phyloP scores from a whole-genome alignment of 176 grass and related monocot genomes.

The Themeda triandra region DNA sequence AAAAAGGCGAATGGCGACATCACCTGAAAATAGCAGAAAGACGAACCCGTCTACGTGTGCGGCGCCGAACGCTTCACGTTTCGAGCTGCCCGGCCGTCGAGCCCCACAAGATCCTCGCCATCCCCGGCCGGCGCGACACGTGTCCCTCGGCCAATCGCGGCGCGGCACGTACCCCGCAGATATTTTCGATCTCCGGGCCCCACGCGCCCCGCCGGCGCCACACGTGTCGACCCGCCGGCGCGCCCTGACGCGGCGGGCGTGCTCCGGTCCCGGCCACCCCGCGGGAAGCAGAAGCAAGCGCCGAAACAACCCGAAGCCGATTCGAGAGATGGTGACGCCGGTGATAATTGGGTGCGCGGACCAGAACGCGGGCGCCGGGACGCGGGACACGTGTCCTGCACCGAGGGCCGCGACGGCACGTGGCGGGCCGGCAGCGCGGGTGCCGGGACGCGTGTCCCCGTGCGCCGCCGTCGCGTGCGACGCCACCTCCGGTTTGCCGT shows the following conservation, averaged over 20 bases:
- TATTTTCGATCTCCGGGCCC: background rate
- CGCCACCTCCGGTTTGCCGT: background rate
- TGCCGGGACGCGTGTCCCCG: conserved; percentile 4
- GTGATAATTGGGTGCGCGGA: background rate
- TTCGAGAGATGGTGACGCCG: background rate
- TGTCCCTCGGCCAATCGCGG: background rate
- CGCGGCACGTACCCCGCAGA: background rate
- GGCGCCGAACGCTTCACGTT: background rate
- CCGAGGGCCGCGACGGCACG: background rate
- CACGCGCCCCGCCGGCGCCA: background rate
- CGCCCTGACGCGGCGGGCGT: background rate
- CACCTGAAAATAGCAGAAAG: background rate
- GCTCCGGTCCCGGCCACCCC: background rate
- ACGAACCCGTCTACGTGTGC: background rate
- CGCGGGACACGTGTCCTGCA: conserved; percentile 4
- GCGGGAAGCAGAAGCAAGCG: background rate
- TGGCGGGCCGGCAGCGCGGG: background rate
- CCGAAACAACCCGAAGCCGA: background rate
- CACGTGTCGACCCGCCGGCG: conserved; percentile 13
- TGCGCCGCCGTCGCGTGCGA: background rate
- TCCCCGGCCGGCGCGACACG: background rate
- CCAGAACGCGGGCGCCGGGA: background rate
- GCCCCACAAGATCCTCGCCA: background rate
- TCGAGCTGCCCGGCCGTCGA: background rate
- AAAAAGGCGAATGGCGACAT: background rate